These are phyloP conservation scores for Fagus crenata DNA, from an alignment of 306 rosid species.

Conservation along the genomic window DNA sequence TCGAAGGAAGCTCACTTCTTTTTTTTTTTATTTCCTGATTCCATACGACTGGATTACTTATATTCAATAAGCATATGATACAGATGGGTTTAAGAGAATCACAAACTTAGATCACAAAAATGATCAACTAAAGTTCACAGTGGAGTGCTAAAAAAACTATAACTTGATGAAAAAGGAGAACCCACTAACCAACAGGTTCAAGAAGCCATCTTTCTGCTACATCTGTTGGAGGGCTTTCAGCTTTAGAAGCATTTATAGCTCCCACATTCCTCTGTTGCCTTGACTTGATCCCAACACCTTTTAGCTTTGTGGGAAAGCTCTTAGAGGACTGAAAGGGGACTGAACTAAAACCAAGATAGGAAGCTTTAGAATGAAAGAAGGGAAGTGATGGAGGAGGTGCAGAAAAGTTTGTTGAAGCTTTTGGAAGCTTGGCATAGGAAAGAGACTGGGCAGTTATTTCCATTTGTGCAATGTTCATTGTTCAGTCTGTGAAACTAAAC, in stretches of 20 bases:
- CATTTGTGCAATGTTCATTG: conserved; percentile 36
- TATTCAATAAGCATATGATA: not conserved
- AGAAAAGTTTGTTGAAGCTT: conserved; percentile 25
- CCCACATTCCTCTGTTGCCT: conserved; percentile 30
- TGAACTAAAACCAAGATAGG: conserved; percentile 39
- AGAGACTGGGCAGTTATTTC: conserved; percentile 47
- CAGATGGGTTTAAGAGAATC: not conserved
- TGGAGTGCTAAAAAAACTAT: not conserved
- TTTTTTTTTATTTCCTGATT: not conserved
- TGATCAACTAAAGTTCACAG: not conserved
- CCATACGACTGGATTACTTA: not conserved
- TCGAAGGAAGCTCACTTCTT: not conserved
- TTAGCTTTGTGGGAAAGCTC: conserved; percentile 37
- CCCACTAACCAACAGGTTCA: conserved; percentile 68
- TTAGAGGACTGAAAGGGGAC: conserved; percentile 33
- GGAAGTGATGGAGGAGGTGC: conserved; percentile 31
- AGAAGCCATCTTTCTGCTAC: conserved; percentile 73
- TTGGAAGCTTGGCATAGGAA: conserved; percentile 41
- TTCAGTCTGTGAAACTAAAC: not conserved
- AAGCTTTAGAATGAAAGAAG: conserved; percentile 29
- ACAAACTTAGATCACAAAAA: not conserved
- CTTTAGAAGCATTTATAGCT: conserved; percentile 43
- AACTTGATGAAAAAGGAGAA: not conserved
- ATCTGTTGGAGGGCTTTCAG: conserved; percentile 30
- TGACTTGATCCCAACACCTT: conserved; percentile 25